These are phyloP conservation scores for Quercus engelmannii DNA, from an alignment of 306 rosid species.

Conservation along the genomic window DNA sequence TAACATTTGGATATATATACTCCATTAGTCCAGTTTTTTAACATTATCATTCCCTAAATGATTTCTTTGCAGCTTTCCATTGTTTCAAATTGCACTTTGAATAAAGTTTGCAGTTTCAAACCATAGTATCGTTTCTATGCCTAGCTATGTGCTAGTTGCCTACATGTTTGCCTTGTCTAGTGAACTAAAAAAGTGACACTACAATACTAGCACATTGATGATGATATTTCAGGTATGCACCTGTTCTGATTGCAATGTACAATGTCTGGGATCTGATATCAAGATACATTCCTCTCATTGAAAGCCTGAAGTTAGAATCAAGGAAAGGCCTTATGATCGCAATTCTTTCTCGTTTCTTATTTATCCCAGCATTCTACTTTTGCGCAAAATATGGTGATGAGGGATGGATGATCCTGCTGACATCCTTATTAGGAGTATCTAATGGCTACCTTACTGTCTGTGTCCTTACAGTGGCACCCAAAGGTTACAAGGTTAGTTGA, in stretches of 20 bases:
- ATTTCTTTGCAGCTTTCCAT: too few relatives aligned
- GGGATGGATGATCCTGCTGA: conserved; percentile 82
- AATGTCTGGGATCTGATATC: conserved; percentile 53
- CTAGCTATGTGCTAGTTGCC: background rate
- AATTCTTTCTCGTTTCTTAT: conserved; percentile 42
- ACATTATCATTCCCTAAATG: too few relatives aligned
- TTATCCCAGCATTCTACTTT: conserved; percentile 77
- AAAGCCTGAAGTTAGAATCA: conserved; percentile 61
- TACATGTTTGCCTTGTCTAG: background rate
- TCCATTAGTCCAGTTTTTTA: too few relatives aligned
- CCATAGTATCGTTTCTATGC: background rate
- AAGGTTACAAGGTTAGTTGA: conserved; percentile 62
- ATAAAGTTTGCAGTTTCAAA: background rate
- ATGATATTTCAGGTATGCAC: conserved; percentile 60
- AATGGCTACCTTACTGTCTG: conserved; percentile 85
- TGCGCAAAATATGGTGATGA: conserved; percentile 79
- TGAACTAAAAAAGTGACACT: background rate
- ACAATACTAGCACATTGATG: background rate
- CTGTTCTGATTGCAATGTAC: conserved; percentile 66
- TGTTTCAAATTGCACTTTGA: background rate
- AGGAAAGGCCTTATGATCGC: conserved; percentile 54
- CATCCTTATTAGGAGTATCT: conserved; percentile 63
- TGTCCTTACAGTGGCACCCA: conserved; percentile 70
- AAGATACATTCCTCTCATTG: conserved; percentile 64
- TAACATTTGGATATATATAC: too few relatives aligned